Conservation (phyloP, 1,284 basidiomycete species). For the Cryptococcus sp. region DNA sequence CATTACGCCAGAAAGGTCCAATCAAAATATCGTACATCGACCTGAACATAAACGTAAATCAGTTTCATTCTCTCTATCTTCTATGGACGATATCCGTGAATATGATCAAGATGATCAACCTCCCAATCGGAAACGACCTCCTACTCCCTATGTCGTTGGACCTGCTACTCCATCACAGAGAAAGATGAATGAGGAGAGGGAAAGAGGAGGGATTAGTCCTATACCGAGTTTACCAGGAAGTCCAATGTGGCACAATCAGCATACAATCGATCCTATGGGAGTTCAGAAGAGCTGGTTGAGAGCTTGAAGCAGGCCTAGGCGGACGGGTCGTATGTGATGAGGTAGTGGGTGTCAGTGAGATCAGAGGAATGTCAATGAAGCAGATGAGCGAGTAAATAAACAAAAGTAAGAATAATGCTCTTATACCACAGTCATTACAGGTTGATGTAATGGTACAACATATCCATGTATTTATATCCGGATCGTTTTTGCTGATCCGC, state of each 20-base stretch:
- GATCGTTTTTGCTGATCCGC: too few species aligned
- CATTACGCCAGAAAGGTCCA: constrained; percentile 8
- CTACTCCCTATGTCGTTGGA: constrained; percentile 26
- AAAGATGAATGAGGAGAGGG: neutral
- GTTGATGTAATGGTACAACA: neutral
- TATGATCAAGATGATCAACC: neutral
- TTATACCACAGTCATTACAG: neutral
- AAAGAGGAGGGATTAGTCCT: neutral
- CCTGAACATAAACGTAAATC: constrained; percentile 25
- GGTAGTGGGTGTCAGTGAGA: neutral
- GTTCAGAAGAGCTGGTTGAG: constrained; percentile 32
- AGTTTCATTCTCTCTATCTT: constrained; percentile 30
- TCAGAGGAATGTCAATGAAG: neutral
- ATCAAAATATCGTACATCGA: neutral
- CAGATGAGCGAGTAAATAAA: neutral
- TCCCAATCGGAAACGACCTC: constrained; percentile 14
- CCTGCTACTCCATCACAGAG: constrained; percentile 6
- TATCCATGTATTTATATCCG: too few species aligned
- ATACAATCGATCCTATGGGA: constrained; percentile 27
- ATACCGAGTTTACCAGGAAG: neutral
- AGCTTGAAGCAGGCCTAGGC: constrained; percentile 1
- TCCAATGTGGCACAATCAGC: constrained; percentile 13
- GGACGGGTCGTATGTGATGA: neutral
- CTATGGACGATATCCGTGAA: constrained; percentile 21
- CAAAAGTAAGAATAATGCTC: neutral